Conservation (phyloP, 2,329 filamentous ascomycete genomes). For the Penicillium palitans region DNA sequence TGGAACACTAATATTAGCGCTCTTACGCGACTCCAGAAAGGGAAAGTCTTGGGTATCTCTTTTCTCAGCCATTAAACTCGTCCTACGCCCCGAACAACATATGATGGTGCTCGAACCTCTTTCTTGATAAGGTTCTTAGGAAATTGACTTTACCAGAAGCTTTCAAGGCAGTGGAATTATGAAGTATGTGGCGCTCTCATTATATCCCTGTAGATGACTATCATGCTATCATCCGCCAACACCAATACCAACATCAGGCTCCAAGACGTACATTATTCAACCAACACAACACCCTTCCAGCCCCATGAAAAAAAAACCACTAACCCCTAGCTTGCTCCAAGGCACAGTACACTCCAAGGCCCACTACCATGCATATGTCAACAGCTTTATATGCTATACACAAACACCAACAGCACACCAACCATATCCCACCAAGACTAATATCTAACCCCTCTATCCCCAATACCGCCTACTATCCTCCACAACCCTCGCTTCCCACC, state of each 20-base stretch:
- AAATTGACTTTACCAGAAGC: neutral
- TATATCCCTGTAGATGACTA: neutral
- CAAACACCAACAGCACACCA: neutral
- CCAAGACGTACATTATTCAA: neutral
- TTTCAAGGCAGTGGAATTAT: neutral
- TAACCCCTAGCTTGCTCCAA: neutral
- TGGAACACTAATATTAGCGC: neutral
- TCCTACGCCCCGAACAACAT: neutral
- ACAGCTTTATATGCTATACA: neutral
- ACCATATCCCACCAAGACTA: neutral
- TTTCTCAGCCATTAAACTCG: neutral
- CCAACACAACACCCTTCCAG: neutral
- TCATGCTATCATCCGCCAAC: neutral
- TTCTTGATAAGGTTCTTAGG: neutral
- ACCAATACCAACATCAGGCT: neutral
- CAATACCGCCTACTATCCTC: conserved; percentile 51
- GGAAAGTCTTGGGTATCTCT: neutral
- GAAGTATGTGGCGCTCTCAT: neutral
- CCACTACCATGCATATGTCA: neutral
- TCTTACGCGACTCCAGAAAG: neutral
- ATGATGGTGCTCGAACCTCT: neutral
- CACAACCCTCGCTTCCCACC: conserved; percentile 48
- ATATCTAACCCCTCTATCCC: conserved; percentile 16
- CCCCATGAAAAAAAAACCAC: neutral
- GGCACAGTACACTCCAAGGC: neutral